Evolutionary conservation across 257 asterid genomes (phyloP), one percentile per base, ranked within the genome.

Genomic region (Forsythia suspensa): DNA sequence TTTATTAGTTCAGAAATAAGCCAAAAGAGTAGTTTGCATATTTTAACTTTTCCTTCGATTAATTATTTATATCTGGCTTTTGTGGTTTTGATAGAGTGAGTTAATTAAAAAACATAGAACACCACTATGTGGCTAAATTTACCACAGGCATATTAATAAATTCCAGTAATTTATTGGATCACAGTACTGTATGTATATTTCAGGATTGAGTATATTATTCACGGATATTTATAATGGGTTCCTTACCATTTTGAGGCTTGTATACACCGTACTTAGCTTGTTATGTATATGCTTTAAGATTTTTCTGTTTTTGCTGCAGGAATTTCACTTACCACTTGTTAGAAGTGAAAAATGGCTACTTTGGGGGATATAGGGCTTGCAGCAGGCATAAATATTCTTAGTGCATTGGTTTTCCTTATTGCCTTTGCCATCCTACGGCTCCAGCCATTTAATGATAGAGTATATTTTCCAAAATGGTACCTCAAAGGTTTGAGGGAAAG

Each of bases 401-500:
- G 83, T 81, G 97, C 98, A 12, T 66, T 94, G 43, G 82, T 90
- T 68, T 96, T 96, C 84, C 84, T 96, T 15, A 76, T 96, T 16
- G 92, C 94, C 37, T 96, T 96, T 82, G 98, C 95, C 34, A 73
- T 96, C 34, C 77, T 96, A 57, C 90, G 99, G 74, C 97, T 94
- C 79, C 99, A 96, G 86, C 99, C 99, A 1, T 82, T 94, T 77
- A 96, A 96, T 29, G 99, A 96, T 72, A 86, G 99, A 72, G 99
- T 96, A 8, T 96, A 96, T 83, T 96, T 94, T 79, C 99, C 99
- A 3, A 96, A 94, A 84, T 96, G 99, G 99, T 96, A 96, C 78
- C 92, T 96, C 77, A 96, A 92, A 88, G 98, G 99, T 65, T 77
- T 94, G 85, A 89, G 99, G 78, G 87, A 84, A 84, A 96, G 97